Percentiles rank a stretch among this genome's conserved stretches.
Conservation (phyloP, 2,329 filamentous ascomycete species). For the Macroventuria anomochaeta region DNA sequence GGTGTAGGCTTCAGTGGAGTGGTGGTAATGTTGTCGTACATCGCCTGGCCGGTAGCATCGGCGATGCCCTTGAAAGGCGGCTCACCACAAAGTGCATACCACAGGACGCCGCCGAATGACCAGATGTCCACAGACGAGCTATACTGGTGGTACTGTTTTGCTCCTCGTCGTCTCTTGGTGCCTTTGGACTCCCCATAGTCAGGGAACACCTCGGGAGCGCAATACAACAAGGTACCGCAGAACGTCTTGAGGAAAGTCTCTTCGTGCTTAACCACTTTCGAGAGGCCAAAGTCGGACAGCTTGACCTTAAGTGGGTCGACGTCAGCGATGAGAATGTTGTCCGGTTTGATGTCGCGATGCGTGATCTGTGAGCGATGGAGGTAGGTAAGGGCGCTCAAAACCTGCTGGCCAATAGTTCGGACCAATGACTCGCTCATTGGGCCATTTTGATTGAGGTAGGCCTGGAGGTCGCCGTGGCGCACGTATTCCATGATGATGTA, state of each 20-base stretch:
- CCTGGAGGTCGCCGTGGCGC: slow-evolving; percentile 80
- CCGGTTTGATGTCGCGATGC: slow-evolving; percentile 97
- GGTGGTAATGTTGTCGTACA: slow-evolving; percentile 88
- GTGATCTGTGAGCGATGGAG: slow-evolving; percentile 89
- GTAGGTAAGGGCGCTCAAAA: slow-evolving; percentile 83
- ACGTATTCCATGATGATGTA: slow-evolving; percentile 99
- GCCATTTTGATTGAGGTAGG: slow-evolving; percentile 68
- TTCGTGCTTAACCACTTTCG: slow-evolving; percentile 88
- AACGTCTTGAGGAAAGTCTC: slow-evolving; percentile 96
- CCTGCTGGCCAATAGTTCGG: slow-evolving; percentile 75
- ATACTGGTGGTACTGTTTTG: slow-evolving; percentile 67
- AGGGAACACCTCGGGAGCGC: slow-evolving; percentile 94
- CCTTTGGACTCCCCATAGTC: slow-evolving; percentile 73
- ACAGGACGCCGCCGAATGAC: slow-evolving; percentile 93
- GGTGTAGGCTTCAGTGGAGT: slow-evolving; percentile 70
- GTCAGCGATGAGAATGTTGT: slow-evolving; percentile 88
- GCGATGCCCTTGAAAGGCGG: slow-evolving; percentile 82
- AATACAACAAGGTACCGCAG: slow-evolving; percentile 94
- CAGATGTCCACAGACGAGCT: slow-evolving; percentile 93
- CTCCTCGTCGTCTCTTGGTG: slow-evolving; percentile 67
- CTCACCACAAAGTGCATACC: slow-evolving; percentile 78
- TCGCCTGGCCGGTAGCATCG: slow-evolving; percentile 76
- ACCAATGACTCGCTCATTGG: slow-evolving; percentile 71
- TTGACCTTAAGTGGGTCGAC: slow-evolving; percentile 80
- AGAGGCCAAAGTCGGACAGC: slow-evolving; percentile 94